Percentiles rank a stretch among this genome's conserved stretches.
These are phyloP conservation scores for Elongisporangium prolatum DNA, from an alignment of 352 stramenopile genomes.

Conservation along the genomic window DNA sequence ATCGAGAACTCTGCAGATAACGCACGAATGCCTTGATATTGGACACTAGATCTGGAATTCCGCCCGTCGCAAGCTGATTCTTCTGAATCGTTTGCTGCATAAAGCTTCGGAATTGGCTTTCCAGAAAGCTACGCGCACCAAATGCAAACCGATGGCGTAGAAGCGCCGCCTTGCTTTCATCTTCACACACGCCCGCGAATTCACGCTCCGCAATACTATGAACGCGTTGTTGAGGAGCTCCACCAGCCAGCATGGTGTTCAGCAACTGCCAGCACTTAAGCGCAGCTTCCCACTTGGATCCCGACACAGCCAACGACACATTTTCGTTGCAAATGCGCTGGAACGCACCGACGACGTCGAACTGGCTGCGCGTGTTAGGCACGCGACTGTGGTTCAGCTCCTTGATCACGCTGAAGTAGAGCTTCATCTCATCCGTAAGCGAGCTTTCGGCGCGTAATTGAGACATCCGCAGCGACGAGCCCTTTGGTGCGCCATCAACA, in stretches of 20 bases:
- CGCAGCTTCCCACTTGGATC: slow-evolving; percentile 68
- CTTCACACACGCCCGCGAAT: slow-evolving; percentile 30
- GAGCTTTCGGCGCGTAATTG: slow-evolving; percentile 58
- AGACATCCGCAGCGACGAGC: slow-evolving; percentile 48
- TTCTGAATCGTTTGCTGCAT: slow-evolving; percentile 81
- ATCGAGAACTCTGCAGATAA: slow-evolving; percentile 68
- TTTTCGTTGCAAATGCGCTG: slow-evolving; percentile 45
- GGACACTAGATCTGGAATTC: slow-evolving; percentile 63
- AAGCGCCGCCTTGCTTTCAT: slow-evolving; percentile 29
- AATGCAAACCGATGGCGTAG: slow-evolving; percentile 59
- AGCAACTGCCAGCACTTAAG: slow-evolving; percentile 84
- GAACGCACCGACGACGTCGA: slow-evolving; percentile 57
- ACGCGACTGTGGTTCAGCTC: slow-evolving; percentile 69
- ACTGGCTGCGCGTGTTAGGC: slow-evolving; percentile 65
- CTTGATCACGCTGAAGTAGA: slow-evolving; percentile 65
- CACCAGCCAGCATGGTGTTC: slow-evolving; percentile 51
- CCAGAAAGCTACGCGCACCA: slow-evolving; percentile 67
- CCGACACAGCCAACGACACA: slow-evolving; percentile 47
- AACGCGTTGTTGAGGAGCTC: slow-evolving; percentile 17
- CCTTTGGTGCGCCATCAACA: slow-evolving; percentile 11
- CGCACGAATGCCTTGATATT: slow-evolving; percentile 74
- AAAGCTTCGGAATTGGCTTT: slow-evolving; percentile 72
- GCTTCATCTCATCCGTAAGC: slow-evolving; percentile 83
- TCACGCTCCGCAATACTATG: slow-evolving; percentile 43
- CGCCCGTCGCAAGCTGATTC: slow-evolving; percentile 62